These are phyloP conservation scores for Fusarium algeriense DNA, from an alignment of 2,329 filamentous ascomycete genomes.

Conservation along the genomic window DNA sequence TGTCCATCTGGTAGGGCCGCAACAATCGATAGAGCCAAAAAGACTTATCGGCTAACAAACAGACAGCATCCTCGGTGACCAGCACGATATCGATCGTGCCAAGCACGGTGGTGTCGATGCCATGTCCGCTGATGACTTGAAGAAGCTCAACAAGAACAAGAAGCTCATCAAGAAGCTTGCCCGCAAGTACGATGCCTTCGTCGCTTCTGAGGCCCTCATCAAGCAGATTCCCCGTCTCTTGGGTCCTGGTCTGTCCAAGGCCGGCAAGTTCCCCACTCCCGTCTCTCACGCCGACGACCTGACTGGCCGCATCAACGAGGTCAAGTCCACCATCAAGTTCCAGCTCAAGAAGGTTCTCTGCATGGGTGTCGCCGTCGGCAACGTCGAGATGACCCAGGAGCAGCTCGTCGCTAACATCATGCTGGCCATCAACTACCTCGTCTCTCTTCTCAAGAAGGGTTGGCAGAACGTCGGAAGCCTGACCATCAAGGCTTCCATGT, in stretches of 20 bases:
- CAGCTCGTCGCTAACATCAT: conserved; percentile 99
- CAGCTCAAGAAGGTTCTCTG: conserved; percentile 99
- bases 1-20: conserved; percentile 75
- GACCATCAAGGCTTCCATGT: conserved; percentile 99
- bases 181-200: conserved; percentile 98
- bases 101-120: conserved; percentile 99
- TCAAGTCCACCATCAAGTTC: conserved; percentile 99
- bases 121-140: conserved; percentile 98
- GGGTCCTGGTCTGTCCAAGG: conserved; percentile 98
- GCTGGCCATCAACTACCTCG: conserved; percentile 99
- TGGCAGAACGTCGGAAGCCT: conserved; percentile 99
- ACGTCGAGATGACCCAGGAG: conserved; percentile 97
- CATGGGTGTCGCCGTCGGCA: conserved; percentile 99
- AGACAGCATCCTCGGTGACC: conserved; percentile 71
- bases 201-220: conserved; percentile 97
- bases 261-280: conserved; percentile 99
- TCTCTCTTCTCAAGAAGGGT: conserved; percentile 99
- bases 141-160: conserved; percentile 99
- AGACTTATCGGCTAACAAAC: conserved; percentile 24
- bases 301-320: conserved; percentile 94
- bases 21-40: neutral
- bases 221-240: conserved; percentile 99
- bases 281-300: conserved; percentile 98
- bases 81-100: conserved; percentile 99
- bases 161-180: conserved; percentile 99